A percentile compares a stretch with the other conserved stretches of the same genome.
Conservation (phyloP, 352 stramenopile species). For the Pythium guiyangense region DNA sequence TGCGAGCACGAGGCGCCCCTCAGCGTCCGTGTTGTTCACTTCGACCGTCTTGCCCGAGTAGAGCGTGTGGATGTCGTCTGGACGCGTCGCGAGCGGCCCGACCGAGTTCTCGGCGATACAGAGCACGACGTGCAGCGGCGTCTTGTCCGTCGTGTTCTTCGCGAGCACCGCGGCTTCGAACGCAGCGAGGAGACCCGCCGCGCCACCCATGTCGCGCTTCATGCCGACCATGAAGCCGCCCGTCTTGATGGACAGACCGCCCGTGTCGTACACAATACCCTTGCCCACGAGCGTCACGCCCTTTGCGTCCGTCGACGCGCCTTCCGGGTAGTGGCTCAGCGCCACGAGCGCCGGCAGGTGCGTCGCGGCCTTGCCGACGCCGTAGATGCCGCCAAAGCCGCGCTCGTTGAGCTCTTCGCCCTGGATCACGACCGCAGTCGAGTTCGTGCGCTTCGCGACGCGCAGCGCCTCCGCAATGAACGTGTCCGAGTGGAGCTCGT, state of each 20-base stretch:
- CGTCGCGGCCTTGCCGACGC: too few relatives aligned
- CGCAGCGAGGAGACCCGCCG: constrained; percentile 78
- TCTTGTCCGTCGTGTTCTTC: too few relatives aligned
- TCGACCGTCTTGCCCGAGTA: constrained; percentile 77
- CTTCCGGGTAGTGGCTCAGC: too few relatives aligned
- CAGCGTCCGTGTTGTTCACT: constrained; percentile 91
- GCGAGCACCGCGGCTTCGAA: too few relatives aligned
- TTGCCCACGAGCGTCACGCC: constrained; percentile 90
- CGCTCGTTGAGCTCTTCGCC: too few relatives aligned
- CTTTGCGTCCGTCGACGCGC: too few relatives aligned
- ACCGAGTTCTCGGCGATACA: constrained; percentile 82
- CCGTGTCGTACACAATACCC: constrained; percentile 93
- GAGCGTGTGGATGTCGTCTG: constrained; percentile 32
- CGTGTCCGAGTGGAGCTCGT: too few relatives aligned
- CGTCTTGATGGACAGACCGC: constrained; percentile 94
- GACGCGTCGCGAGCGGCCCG: constrained; percentile 78
- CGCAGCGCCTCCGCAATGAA: too few relatives aligned
- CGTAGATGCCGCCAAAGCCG: too few relatives aligned
- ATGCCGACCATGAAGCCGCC: constrained; percentile 89
- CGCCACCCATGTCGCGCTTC: constrained; percentile 92
- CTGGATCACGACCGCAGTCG: too few relatives aligned
- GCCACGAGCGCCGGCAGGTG: too few relatives aligned
- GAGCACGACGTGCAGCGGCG: constrained; percentile 83
- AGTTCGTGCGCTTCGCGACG: too few relatives aligned
- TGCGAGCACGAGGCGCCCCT: constrained; percentile 88